Evolutionary conservation across 345 rosid genomes (phyloP).

Genomic region (Gossypioides kirkii): DNA sequence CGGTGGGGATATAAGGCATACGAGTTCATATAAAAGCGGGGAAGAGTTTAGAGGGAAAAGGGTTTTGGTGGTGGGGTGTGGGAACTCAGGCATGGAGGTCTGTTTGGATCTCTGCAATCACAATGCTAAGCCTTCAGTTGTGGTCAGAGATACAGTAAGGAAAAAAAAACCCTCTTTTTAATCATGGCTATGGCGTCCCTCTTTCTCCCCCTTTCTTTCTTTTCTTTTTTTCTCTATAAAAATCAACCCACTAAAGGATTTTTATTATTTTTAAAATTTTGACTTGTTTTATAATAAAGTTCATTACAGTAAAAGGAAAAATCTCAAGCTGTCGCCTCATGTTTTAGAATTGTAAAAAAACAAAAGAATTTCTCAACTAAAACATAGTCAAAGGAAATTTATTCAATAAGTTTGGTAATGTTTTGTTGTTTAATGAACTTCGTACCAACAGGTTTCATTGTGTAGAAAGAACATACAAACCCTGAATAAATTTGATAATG

Average conservation of each 20-base stretch:
- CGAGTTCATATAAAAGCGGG: conserved; percentile 65
- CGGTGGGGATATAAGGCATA: conserved; percentile 55
- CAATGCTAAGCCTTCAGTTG: conserved; percentile 71
- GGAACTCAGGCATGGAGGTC: conserved; percentile 97
- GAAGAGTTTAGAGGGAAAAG: conserved; percentile 56
- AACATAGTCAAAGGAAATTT: no score
- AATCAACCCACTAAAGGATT: neutral
- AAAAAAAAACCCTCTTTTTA: neutral
- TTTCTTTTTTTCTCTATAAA: neutral
- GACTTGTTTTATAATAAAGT: neutral
- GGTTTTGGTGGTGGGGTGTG: conserved; percentile 92
- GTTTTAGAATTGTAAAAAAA: neutral
- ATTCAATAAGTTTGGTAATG: no score
- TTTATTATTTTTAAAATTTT: neutral
- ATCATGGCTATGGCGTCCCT: neutral
- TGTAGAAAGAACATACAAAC: no score
- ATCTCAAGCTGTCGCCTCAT: neutral
- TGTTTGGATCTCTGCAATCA: conserved; percentile 88
- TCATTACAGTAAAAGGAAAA: neutral
- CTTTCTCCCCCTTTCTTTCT: neutral
- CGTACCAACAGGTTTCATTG: no score
- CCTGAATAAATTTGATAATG: no score
- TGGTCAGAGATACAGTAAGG: conserved; percentile 81
- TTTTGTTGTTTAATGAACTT: no score
- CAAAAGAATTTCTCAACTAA: neutral